Conservation (phyloP, 768 basidiomycete species). For the Suillus decipiens region DNA sequence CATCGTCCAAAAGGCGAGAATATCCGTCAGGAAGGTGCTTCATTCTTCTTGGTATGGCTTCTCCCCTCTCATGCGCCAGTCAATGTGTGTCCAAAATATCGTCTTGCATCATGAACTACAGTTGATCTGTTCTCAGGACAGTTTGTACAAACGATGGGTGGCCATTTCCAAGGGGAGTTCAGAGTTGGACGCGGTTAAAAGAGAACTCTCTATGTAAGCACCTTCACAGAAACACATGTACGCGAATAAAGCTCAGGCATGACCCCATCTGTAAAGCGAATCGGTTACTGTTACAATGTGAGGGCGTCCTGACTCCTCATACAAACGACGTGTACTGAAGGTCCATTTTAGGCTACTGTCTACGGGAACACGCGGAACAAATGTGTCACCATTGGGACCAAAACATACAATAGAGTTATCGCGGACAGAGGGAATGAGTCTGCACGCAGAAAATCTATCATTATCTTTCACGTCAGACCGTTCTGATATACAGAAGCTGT, state of each 20-base stretch:
- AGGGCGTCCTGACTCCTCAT: neutral
- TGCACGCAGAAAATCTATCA: neutral
- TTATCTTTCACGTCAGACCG: no score
- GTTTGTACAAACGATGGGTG: constrained; percentile 28
- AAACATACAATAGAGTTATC: constrained; percentile 1
- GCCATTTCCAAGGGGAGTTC: constrained; percentile 26
- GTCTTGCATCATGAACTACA: neutral
- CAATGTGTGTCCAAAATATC: neutral
- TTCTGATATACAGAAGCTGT: neutral
- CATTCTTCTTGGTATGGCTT: constrained; percentile 30
- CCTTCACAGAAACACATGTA: neutral
- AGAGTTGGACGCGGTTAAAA: constrained; percentile 25
- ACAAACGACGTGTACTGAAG: neutral
- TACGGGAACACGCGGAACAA: neutral
- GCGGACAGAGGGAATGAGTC: neutral
- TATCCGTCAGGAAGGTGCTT: constrained; percentile 20
- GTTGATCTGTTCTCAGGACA: constrained; percentile 17
- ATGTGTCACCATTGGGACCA: neutral
- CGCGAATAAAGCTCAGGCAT: neutral
- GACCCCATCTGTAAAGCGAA: neutral
- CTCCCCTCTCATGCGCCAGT: constrained; percentile 14
- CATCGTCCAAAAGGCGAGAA: constrained; percentile 31
- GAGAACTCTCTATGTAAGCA: constrained; percentile 32
- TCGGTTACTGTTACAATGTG: neutral
- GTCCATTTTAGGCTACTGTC: neutral